Evolutionary conservation across 441 rosid genomes (phyloP).

Genomic region (Bruguiera hainesii): DNA sequence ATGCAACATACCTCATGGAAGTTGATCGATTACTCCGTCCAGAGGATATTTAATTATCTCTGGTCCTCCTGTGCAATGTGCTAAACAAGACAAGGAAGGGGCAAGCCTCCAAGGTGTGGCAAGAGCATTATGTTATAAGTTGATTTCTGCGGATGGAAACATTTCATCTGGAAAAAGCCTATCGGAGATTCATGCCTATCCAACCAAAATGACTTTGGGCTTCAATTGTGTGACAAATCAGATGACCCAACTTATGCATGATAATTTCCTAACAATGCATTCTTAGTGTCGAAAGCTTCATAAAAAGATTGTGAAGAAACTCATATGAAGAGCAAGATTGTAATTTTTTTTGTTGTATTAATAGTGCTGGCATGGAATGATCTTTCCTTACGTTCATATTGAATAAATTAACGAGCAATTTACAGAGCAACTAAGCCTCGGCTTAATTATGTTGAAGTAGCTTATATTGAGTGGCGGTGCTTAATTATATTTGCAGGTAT

Average conservation of each 20-base stretch:
- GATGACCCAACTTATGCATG: slow-evolving; percentile 78
- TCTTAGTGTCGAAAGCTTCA: slow-evolving; percentile 11
- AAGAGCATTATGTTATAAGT: slow-evolving; percentile 81
- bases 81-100: slow-evolving; percentile 98
- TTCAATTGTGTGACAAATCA: slow-evolving; percentile 74
- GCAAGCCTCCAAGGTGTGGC: slow-evolving; percentile 96
- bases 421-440: neutral
- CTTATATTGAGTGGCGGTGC: slow-evolving; percentile 6
- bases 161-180: slow-evolving; percentile 96
- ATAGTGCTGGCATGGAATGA: neutral
- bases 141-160: slow-evolving; percentile 91
- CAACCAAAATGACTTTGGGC: slow-evolving; percentile 79
- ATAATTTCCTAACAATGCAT: slow-evolving; percentile 30
- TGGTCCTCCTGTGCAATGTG: slow-evolving; percentile 98
- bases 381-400: neutral
- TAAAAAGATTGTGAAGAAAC: slow-evolving; percentile 1
- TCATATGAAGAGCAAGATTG: neutral
- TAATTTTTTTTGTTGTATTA: no score
- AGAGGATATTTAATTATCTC: slow-evolving; percentile 87
- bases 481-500: slow-evolving; percentile 52
- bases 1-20: slow-evolving; percentile 91
- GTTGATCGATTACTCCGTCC: slow-evolving; percentile 92
- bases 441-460: neutral
- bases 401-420: neutral
- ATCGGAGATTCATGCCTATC: slow-evolving; percentile 75